Base-by-base conservation (phyloP, 148 eudicot genomes). In the Camellia japonica region DNA sequence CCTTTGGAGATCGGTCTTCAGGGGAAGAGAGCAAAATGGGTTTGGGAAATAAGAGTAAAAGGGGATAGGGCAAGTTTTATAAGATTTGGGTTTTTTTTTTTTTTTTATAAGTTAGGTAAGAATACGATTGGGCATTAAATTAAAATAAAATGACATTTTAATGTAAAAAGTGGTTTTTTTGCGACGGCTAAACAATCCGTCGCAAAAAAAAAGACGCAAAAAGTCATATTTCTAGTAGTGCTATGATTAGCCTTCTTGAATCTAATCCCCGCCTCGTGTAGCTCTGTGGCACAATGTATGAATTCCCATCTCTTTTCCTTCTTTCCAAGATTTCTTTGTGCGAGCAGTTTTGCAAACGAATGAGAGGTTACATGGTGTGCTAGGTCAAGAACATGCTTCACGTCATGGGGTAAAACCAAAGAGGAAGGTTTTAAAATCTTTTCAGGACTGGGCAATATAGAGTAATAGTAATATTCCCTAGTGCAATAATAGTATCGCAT, bases 331-430 rank as follows among this genome's bases (percentile, higher is more conserved):
- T 68, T 58, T 30, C 19, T 61, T 6, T 18, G 43, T 0, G 2
- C 52, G 11, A 49, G 6, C 52, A 49, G 52, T 49, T 18, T 41
- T 3, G 30, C 52, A 68, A 54, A 68, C 0, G 80, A 42, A 68
- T 71, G 59, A 7, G 44, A 38, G 30, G 30, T 43, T 30, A n/a
- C 67, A 15, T 16, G 19, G 70, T 77, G 76, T 15, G 77, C n/a
- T 38, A 82, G 46, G 41, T 73, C 84, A 30, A 82, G 84, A 58
- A 82, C 18, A 76, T 82, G 80, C 54, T 77, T 76, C 59, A 60
- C 6, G 5, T 82, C 64, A 0, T 4, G 64, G n/a, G 10, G 0
- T 19, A 30, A 9, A 18, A 14, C 42, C 56, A 42, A 2, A 59
- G 9, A 15, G 6, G 16, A 13, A 18, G 23, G 44, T 54, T 62